Base-by-base conservation (phyloP, 1,139 yeast species). In the Debaryomyces udenii region DNA sequence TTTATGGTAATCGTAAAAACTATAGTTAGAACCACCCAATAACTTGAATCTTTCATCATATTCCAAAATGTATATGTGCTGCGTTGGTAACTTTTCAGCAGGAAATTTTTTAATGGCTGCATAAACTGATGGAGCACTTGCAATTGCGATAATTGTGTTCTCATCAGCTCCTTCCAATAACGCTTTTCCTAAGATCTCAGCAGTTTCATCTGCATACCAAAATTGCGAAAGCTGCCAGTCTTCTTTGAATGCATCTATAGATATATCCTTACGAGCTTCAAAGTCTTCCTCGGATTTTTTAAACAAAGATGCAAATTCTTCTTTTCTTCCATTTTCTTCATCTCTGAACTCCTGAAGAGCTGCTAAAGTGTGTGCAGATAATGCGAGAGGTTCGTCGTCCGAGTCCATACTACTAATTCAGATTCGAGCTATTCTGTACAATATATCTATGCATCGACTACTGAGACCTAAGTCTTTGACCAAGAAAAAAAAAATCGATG, bases 211-310 rank as follows among this genome's bases (percentile, higher is more conserved):
- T 38, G 74, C 63, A 56, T 86, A 86, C 96, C 96, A 88, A 63
- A 90, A 90, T 60, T 90, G 97, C 0, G 96, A 87, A 31, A 90
- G 70, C 54, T 87, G 94, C 97, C 97, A 90, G 63, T 90, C 96
- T 62, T 90, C 96, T 57, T 85, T 76, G 62, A 90, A 90, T 27
- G 77, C 68, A 36, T 79, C 83, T 62, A 86, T 86, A 20, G 80
- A 50, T 10, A 70, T 41, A 35, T 49, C 45, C 38, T 52, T 43
- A 18, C 55, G 55, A 6, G 51, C 45, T 30, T 64, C 76, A 48
- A 70, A 78, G 27, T 70, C 70, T 31, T 70, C 69, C 52, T 87
- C 88, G 1, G 95, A 87, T 37, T 72, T 70, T 38, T 72, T 63
- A 48, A 75, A 73, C 37, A 90, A 63, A 43, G 74, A 64, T 32